phyloP scores from a whole-genome alignment of 164 flowering plant genomes.

The Akebia trifoliata region DNA sequence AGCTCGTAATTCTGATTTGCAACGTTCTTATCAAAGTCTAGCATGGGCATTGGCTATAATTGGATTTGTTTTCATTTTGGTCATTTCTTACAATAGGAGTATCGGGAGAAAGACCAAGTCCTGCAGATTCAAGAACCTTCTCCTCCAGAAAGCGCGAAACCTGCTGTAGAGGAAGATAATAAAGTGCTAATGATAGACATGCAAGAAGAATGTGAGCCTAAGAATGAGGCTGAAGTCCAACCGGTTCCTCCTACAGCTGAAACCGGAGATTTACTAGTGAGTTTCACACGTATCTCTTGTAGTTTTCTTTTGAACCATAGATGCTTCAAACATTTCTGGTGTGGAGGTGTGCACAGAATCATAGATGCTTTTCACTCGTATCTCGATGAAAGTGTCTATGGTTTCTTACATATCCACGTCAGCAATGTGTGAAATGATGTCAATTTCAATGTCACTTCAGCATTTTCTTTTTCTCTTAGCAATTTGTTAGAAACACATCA shows the following conservation, averaged over 20 bases:
- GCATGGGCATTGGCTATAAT: background rate
- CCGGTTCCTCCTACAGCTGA: constrained; percentile 35
- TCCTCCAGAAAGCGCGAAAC: constrained; percentile 29
- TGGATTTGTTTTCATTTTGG: constrained; percentile 3
- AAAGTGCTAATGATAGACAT: constrained; percentile 23
- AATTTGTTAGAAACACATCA: background rate
- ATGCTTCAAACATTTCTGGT: too few species aligned
- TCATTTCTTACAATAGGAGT: constrained; percentile 36
- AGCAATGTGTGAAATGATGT: too few species aligned
- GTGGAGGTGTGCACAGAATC: too few species aligned
- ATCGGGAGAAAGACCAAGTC: constrained; percentile 33
- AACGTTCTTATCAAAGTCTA: too few species aligned
- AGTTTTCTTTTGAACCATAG: background rate
- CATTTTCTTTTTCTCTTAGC: background rate
- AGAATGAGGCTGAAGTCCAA: constrained; percentile 42
- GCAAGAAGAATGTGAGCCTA: constrained; percentile 43
- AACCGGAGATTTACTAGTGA: constrained; percentile 65
- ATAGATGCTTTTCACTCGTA: too few species aligned
- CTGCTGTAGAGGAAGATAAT: constrained; percentile 38
- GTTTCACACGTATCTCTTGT: constrained; percentile 3
- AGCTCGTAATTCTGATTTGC: too few species aligned
- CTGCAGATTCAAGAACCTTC: constrained; percentile 31
- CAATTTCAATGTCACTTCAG: too few species aligned
- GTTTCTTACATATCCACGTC: too few species aligned
- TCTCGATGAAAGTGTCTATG: too few species aligned